Evolutionary conservation across 208 protist species (phyloP), one percentile per base, ranked within the genome.

Genomic region (Trypanosoma melophagium): DNA sequence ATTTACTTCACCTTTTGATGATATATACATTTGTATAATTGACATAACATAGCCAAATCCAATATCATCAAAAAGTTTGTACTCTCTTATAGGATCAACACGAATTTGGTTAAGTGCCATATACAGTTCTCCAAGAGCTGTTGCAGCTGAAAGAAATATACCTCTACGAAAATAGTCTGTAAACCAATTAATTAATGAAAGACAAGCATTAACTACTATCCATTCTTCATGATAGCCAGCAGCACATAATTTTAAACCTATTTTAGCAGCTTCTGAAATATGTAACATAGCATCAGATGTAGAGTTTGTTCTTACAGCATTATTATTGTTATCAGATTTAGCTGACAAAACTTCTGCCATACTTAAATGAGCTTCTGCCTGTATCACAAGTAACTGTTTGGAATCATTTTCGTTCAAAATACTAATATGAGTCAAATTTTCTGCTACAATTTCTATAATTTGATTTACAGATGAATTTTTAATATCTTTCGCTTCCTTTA

Each of bases 151-250:
- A 58, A 70, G 59, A 58, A 91, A 90, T n/a, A 80, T 54, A 0
- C 85, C 88, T 16, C 50, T 66, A 8, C 50, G 19, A 65, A 89
- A 90, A 13, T 47, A 17, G 7, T 66, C 8, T 1, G 61, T 47
- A 47, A 79, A 77, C 72, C 76, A 80, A 55, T 78, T 78, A 21
- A 94, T 76, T 50, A 85, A 84, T 8, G 74, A 74, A 25, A 83
- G 63, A 63, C 81, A 89, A 7, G 86, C 84, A 66, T 90, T 91
- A 9, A 87, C 70, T 24, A 76, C 72, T n/a, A 94, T 68, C 74
- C 75, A 90, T 7, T 74, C 70, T 7, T 77, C 80, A 31, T 56
- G 42, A 61, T 77, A 78, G 24, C 80, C 79, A 22, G 72, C 24
- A 7, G 57, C 47, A 67, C 61, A 71, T n/a, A 87, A 72, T 40